A percentile compares a stretch with the other conserved stretches of the same genome.
phyloP scores from a whole-genome alignment of 179 eudicot genomes.

The Spinacia oleracea region DNA sequence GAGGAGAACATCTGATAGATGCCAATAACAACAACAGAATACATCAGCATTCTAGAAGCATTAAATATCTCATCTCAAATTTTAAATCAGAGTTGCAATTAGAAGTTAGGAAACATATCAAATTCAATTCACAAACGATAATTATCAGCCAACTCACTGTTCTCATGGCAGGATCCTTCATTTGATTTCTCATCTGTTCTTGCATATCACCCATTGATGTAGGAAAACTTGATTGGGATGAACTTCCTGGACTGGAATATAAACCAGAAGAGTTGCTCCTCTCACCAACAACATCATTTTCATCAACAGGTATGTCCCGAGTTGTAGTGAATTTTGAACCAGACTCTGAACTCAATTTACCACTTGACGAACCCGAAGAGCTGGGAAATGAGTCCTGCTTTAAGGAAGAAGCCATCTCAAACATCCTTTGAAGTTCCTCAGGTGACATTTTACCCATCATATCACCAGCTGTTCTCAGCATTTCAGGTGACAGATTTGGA shows the following conservation, averaged over 20 bases:
- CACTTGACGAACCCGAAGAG: slow-evolving; percentile 43
- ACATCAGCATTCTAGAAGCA: slow-evolving; percentile 1
- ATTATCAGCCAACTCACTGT: slow-evolving; percentile 47
- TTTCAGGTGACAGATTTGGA: slow-evolving; percentile 69
- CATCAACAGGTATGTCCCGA: slow-evolving; percentile 31
- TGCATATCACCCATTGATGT: slow-evolving; percentile 69
- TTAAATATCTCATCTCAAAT: neutral
- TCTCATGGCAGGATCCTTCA: slow-evolving; percentile 97
- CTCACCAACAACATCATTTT: slow-evolving; percentile 37
- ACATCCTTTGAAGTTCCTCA: slow-evolving; percentile 80
- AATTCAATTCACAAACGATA: neutral
- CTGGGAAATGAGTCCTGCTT: slow-evolving; percentile 47
- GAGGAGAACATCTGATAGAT: slow-evolving; percentile 85
- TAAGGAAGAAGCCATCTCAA: slow-evolving; percentile 72
- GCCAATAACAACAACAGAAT: slow-evolving; percentile 3
- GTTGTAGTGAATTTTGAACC: slow-evolving; percentile 32
- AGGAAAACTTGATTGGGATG: slow-evolving; percentile 52
- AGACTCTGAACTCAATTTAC: slow-evolving; percentile 40
- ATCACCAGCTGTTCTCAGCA: slow-evolving; percentile 85
- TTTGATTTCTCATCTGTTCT: slow-evolving; percentile 90
- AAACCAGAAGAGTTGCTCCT: slow-evolving; percentile 41
- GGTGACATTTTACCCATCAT: slow-evolving; percentile 93
- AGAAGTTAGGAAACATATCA: neutral
- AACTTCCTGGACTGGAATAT: slow-evolving; percentile 43
- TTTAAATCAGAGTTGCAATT: neutral